Percentiles rank a stretch among this genome's conserved stretches.
Conservation (phyloP, 805 yeast species). For the Saturnispora halmiae region DNA sequence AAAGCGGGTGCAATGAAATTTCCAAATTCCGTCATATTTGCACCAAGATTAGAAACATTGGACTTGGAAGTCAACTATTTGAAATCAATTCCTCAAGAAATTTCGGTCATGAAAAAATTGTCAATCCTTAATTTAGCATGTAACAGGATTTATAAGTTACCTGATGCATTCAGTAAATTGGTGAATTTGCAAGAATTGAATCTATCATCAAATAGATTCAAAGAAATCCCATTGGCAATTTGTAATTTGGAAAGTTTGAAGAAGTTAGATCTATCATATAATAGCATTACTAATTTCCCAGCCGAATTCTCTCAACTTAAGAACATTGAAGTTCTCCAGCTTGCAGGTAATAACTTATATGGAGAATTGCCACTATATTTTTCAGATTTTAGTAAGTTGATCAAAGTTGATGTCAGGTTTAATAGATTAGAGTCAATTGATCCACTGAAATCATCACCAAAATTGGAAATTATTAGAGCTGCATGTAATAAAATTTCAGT, state of each 20-base stretch:
- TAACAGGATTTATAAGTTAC: constrained; percentile 59
- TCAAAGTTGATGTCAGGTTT: constrained; percentile 69
- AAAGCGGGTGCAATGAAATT: constrained; percentile 65
- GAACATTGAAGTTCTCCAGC: constrained; percentile 57
- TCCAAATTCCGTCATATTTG: constrained; percentile 66
- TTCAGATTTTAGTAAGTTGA: constrained; percentile 43
- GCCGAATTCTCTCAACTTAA: constrained; percentile 47
- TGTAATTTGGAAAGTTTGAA: constrained; percentile 48
- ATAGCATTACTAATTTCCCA: constrained; percentile 57
- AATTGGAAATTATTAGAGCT: constrained; percentile 61
- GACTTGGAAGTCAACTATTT: constrained; percentile 76
- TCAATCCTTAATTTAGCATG: constrained; percentile 61
- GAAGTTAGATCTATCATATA: constrained; percentile 75
- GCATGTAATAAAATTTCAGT: constrained; percentile 69
- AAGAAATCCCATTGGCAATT: constrained; percentile 54
- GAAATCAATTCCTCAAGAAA: constrained; percentile 47
- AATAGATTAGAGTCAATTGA: constrained; percentile 51
- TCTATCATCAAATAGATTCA: constrained; percentile 69
- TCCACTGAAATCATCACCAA: constrained; percentile 46
- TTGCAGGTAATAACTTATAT: constrained; percentile 62
- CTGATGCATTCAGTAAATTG: constrained; percentile 49
- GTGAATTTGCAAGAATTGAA: constrained; percentile 52
- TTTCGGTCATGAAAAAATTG: constrained; percentile 45
- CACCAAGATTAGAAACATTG: constrained; percentile 54
- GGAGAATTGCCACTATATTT: constrained; percentile 46